Base-by-base conservation (phyloP, 352 stramenopile genomes). In the Thalassiosira mediterranea region DNA sequence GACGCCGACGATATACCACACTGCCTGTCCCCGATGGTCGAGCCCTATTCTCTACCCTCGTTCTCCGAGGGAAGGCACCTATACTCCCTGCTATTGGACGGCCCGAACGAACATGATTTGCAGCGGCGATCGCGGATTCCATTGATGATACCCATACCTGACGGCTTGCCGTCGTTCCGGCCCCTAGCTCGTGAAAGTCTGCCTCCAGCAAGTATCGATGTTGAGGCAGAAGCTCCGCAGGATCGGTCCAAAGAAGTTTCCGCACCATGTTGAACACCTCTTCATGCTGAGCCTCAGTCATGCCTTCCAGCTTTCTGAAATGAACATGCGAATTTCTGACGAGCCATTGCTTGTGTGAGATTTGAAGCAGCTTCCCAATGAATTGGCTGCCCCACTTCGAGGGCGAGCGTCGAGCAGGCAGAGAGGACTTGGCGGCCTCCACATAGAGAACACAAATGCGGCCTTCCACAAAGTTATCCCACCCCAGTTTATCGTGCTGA, bases 301-400 rank as follows among this genome's bases (percentile, higher is more conserved):
- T 13, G 34, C 34, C 34, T 7, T 13, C 34, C 34, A 42, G 13
- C 13, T 42, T 42, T n/a, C 29, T 34, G 7, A 38, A 51, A 25
- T 80, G 56, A 2, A 80, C 26, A 0, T 25, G 29, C 0, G 38
- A 0, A 51, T 80, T 80, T 0, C 48, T 10, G 37, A 64, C 73
- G 0, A 75, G 19, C 63, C 72, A 80, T 46, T 80, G 72, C n/a
- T 68, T 37, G 21, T 80, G 71, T 2, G 63, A 65, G 2, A 70
- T 48, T 11, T 53, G 19, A 0, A 70, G 40, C 0, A 74, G 46
- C 3, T 57, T 31, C 4, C 46, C 8, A 25, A 80, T 62, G 4
- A 74, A 47, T 1, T 40, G 0, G 3, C 4, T 40, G 0, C 26
- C 37, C 56, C 72, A 80, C 1, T 8, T 32, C 7, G 13, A 15